These are phyloP conservation scores for Neophaeococcomyces aloes DNA, from an alignment of 2,329 filamentous ascomycete species.

Conservation along the genomic window DNA sequence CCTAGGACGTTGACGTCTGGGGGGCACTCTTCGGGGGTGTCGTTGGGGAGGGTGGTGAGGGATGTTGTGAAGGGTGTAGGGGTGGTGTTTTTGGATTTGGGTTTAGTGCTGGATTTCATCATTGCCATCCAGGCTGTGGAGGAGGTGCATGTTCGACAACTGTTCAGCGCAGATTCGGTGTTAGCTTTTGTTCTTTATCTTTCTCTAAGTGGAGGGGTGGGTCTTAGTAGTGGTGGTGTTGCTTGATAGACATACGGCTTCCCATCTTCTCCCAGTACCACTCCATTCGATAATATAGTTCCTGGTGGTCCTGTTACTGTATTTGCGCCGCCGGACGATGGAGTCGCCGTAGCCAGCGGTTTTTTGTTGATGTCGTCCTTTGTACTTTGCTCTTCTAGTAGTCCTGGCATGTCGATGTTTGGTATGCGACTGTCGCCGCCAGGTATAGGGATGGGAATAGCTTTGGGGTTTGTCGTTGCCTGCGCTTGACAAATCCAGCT, in stretches of 20 bases:
- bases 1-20: constrained; percentile 82
- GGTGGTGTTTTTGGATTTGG: constrained; percentile 28
- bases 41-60: constrained; percentile 12
- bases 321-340: constrained; percentile 1
- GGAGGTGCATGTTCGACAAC: constrained; percentile 41
- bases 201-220: background rate
- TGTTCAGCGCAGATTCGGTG: constrained; percentile 22
- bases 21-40: constrained; percentile 58
- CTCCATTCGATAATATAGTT: constrained; percentile 24
- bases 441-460: no score
- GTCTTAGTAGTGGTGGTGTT: no score
- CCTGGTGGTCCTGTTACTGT: background rate
- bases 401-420: background rate
- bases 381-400: constrained; percentile 1
- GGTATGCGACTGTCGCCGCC: background rate
- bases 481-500: constrained; percentile 2
- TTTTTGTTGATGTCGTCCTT: background rate
- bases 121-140: constrained; percentile 37
- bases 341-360: background rate
- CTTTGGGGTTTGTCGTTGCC: background rate
- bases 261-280: constrained; percentile 41
- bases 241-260: constrained; percentile 40
- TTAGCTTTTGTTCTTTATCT: background rate
- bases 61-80: constrained; percentile 23
- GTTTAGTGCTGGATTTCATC: constrained; percentile 27